Base-by-base conservation (phyloP, 495 filamentous ascomycete genomes). In the Poronia punctata region DNA sequence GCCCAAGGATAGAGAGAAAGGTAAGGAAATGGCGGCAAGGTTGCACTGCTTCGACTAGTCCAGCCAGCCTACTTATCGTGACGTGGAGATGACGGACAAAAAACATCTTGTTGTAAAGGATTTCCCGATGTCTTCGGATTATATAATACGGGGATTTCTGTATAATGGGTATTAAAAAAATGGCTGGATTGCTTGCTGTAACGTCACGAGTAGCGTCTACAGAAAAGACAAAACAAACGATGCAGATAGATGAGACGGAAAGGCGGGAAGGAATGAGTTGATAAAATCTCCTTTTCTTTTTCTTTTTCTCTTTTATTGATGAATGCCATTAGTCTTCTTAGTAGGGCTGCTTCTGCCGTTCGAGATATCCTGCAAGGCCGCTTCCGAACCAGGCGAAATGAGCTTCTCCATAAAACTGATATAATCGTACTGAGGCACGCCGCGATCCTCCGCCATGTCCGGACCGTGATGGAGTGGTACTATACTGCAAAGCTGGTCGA, bases 391-490 rank as follows among this genome's bases (percentile, higher is more conserved):
- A 3, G 33, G 28, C 1, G 55, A 39, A 23, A 78, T 78, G 65
- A 88, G 74, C 53, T 79, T 82, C 56, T 89, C 78, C 88, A 96
- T 96, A 57, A 93, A 96, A 42, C 74, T 80, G 45, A 93, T 82
- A 60, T 96, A 96, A 64, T 96, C 88, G 55, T 77, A 96, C 62
- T 94, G 89, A 38, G 78, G 64, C 46, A 81, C 49, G 21, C 87
- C 78, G 15, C 85, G 66, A 57, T 95, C 88, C 54, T 84, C 78
- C 35, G 83, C 72, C 50, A 86, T 64, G 54, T 92, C 86, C 4
- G 85, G 84, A 0, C 88, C 88, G 38, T 70, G 70, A 53, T 93
- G 87, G 31, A 59, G 49, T 3, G 92, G 93, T 70, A 97, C 92
- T 24, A 84, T 86, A 54, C 83, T 73, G 38, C 92, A 75, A 11